Evolutionary conservation across 1,284 basidiomycete genomes (phyloP).

Genomic region (Papiliotrema laurentii): DNA sequence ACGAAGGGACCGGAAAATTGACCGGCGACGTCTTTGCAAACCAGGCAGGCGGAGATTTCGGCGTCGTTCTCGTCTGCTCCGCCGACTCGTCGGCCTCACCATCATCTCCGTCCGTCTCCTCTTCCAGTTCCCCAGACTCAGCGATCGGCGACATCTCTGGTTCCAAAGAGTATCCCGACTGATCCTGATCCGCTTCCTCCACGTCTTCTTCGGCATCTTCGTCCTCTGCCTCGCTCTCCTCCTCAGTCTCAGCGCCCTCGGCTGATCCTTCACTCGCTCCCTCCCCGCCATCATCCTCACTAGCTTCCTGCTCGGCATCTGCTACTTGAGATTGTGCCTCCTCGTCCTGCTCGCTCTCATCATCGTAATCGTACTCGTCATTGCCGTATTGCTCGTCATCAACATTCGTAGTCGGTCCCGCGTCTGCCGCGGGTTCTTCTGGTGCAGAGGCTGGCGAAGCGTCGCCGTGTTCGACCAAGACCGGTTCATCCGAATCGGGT

Average conservation of each 20-base stretch:
- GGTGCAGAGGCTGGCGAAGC: background rate
- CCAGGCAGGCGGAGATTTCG: slow-evolving; percentile 35
- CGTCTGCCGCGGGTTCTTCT: slow-evolving; percentile 4
- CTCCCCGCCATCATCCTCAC: slow-evolving; percentile 13
- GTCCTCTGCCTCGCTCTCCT: slow-evolving; percentile 16
- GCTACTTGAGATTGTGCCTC: slow-evolving; percentile 14
- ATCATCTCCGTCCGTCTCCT: slow-evolving; percentile 8
- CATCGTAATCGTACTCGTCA: slow-evolving; percentile 9
- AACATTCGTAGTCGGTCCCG: background rate
- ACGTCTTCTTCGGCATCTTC: slow-evolving; percentile 17
- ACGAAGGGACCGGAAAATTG: background rate
- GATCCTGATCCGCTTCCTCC: slow-evolving; percentile 5
- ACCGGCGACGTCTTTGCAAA: slow-evolving; percentile 12
- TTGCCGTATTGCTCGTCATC: slow-evolving; percentile 3
- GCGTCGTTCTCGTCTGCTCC: slow-evolving; percentile 2
- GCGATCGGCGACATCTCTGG: slow-evolving; percentile 33
- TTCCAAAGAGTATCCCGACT: slow-evolving; percentile 13
- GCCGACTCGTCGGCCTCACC: slow-evolving; percentile 3
- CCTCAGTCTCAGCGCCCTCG: slow-evolving; percentile 15
- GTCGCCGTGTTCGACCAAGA: background rate
- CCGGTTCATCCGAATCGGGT: background rate
- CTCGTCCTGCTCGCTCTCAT: slow-evolving; percentile 10
- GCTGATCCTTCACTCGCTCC: slow-evolving; percentile 15
- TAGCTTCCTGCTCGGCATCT: slow-evolving; percentile 14
- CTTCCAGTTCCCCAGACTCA: slow-evolving; percentile 14